Evolutionary conservation across 2,329 filamentous ascomycete species (phyloP), one percentile per base, ranked within the genome.

Genomic region (Ophiostoma ulmi): DNA sequence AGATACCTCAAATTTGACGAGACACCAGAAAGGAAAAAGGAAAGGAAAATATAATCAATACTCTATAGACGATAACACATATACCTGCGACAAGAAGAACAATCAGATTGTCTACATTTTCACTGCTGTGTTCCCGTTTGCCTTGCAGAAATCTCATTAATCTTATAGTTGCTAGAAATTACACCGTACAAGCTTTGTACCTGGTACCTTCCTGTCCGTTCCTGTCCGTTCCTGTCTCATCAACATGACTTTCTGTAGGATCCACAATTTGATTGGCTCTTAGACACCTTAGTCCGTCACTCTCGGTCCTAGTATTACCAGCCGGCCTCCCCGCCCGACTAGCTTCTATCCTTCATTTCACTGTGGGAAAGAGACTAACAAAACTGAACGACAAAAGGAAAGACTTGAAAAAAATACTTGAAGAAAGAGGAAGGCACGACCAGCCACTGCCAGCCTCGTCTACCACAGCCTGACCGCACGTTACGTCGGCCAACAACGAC

Each of bases 241-340:
- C 71, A 63, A 35, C 41, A 17, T 70, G 52, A 68, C 68, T 69
- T 69, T 55, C 65, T 58, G 8, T 17, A 52, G 52, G 69, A 66
- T 41, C 71, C 69, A 39, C 41, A 66, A 22, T 66, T 72, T 31
- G 17, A 72, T 72, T 72, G 71, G 71, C 36, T 64, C 35, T 35
- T 48, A 31, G 68, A 10, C 65, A n/a, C 10, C 61, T 26, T 39
- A 17, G 11, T 7, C 22, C 13, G 58, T 61, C 58, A 61, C 3
- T 3, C 22, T 5, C 35, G 20, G 26, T 31, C 10, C 58, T 17
- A 38, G 58, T 36, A 48, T 35, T 26, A 68, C 44, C 67, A 22
- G 70, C 67, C 55, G 65, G 61, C 66, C 52, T 71, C 70, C 72
- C 70, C 72, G 63, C 69, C 67, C 67, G 20, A 17, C 44, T 48